Evolutionary conservation across 768 basidiomycete genomes (phyloP).

Genomic region (Lanmaoa pseudosensibilis): DNA sequence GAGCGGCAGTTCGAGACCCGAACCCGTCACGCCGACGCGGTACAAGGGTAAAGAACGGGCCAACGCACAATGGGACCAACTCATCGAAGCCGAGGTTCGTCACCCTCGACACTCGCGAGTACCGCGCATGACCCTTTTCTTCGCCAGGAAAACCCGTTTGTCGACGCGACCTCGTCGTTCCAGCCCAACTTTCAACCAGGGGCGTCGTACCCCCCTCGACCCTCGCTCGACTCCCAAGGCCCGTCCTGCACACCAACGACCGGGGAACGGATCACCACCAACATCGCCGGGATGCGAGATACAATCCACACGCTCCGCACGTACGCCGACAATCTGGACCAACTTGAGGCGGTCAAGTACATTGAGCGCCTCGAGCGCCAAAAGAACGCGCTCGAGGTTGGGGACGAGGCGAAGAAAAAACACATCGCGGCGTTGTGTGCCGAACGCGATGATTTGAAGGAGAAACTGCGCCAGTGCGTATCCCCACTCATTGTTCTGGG

Average conservation of each 20-base stretch:
- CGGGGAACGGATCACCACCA: slow-evolving; percentile 26
- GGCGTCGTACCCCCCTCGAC: not conserved
- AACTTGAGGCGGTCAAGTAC: slow-evolving; percentile 26
- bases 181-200: not conserved
- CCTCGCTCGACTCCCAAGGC: slow-evolving; percentile 1
- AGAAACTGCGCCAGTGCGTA: not conserved
- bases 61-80: not conserved
- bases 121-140: not conserved
- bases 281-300: not conserved
- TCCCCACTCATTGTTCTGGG: no score
- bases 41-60: slow-evolving; percentile 27
- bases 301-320: not conserved
- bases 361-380: slow-evolving; percentile 42
- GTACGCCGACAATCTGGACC: slow-evolving; percentile 13
- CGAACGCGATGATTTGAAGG: slow-evolving; percentile 2
- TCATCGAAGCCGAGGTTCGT: slow-evolving; percentile 11
- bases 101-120: not conserved
- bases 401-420: slow-evolving; percentile 34
- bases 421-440: slow-evolving; percentile 10
- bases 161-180: not conserved
- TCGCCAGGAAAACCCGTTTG: slow-evolving; percentile 19
- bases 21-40: slow-evolving; percentile 23
- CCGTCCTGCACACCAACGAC: slow-evolving; percentile 3
- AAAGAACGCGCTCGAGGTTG: slow-evolving; percentile 35
- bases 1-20: not conserved